Base-by-base conservation (phyloP, 2,329 filamentous ascomycete genomes). In the Colletotrichum cereale region DNA sequence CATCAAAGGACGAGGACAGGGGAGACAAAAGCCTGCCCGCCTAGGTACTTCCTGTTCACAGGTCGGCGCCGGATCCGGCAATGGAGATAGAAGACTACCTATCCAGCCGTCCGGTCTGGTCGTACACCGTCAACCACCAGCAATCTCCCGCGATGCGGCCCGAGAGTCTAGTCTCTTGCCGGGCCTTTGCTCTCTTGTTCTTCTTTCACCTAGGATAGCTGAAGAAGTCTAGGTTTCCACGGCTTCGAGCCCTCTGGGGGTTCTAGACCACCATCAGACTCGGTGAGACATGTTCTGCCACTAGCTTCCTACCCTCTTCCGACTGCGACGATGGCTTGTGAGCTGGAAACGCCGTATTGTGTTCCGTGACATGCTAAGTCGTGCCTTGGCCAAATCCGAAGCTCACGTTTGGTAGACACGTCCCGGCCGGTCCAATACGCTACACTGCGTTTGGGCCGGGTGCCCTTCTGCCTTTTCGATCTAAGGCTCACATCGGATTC, bases 51-150 rank as follows among this genome's bases (percentile, higher is more conserved):
- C 24, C 48, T 38, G 61, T 42, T 8, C 6, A 21, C 48, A 55
- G 8, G 18, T 34, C 61, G 48, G 36, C 61, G 24, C 61, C 61
- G 48, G 48, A 55, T 63, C 47, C 61, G 48, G 36, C 61, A 55
- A 26, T 18, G 26, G 38, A 26, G 36, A 21, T 36, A n/a, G 31
- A 50, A 5, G 34, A 29, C 12, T 42, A 29, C n/a, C n/a, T 31
- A 26, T 38, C 18, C 36, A 63, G 36, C 26, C 18, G 29, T 24
- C 36, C 38, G 40, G 40, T 24, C 36, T 29, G 52, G 38, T n/a
- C 12, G 26, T 18, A 44, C n/a, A 40, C 40, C 38, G 52, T 21
- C 12, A 12, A 29, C 29, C 36, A 47, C 40, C 58, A 62, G 26
- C 38, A 40, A 52, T 50, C 48, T 55, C n/a, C 31, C 21, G 36